A percentile compares a stretch with the other conserved stretches of the same genome.
phyloP scores from a whole-genome alignment of 2,329 filamentous ascomycete genomes.

The Arthrobotrys sinensis region DNA sequence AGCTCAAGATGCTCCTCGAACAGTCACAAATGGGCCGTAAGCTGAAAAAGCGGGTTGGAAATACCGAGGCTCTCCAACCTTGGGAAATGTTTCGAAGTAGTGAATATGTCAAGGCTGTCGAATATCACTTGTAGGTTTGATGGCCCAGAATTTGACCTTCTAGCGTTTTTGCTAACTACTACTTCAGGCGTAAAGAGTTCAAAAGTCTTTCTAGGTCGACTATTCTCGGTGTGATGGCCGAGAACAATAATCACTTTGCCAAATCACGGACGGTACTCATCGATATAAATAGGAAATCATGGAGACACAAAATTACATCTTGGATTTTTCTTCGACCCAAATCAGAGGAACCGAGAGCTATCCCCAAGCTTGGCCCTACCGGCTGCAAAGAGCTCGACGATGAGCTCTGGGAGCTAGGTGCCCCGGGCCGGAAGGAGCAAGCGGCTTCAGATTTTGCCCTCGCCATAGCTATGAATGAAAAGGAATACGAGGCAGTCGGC shows the following conservation, averaged over 20 bases:
- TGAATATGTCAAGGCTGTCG: constrained; percentile 79
- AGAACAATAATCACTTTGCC: constrained; percentile 84
- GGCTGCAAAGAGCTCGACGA: constrained; percentile 68
- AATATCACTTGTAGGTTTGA: constrained; percentile 72
- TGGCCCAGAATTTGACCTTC: not conserved
- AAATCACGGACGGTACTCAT: constrained; percentile 79
- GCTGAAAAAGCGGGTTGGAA: constrained; percentile 67
- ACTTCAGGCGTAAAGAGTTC: constrained; percentile 47
- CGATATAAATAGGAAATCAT: constrained; percentile 79
- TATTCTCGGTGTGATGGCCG: constrained; percentile 83
- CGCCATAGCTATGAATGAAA: constrained; percentile 70
- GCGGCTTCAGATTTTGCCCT: constrained; percentile 65
- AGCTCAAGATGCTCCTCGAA: constrained; percentile 79
- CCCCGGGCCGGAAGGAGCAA: constrained; percentile 67
- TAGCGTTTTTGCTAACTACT: not conserved
- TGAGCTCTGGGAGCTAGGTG: constrained; percentile 70
- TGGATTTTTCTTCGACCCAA: constrained; percentile 76
- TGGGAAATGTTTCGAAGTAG: constrained; percentile 77
- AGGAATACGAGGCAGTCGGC: constrained; percentile 69
- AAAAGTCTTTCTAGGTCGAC: constrained; percentile 67
- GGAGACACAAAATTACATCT: constrained; percentile 81
- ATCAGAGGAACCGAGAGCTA: constrained; percentile 46
- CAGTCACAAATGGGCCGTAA: constrained; percentile 69
- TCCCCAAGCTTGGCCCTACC: constrained; percentile 37
- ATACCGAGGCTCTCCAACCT: constrained; percentile 69